Evolutionary conservation across 2,329 filamentous ascomycete species (phyloP).

Genomic region (Cytospora paraplurivora): DNA sequence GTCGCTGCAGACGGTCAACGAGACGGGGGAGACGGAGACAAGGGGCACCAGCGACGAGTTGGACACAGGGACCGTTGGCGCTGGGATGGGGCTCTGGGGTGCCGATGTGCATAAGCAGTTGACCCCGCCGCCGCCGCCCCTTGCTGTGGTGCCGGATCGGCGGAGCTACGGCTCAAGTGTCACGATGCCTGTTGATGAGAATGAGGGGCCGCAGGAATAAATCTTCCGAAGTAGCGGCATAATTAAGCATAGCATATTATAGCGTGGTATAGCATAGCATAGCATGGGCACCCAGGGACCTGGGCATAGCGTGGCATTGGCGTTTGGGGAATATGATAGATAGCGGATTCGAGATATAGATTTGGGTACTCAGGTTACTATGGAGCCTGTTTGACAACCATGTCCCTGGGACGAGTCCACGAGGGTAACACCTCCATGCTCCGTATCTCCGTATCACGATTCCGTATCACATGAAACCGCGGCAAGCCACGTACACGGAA

Average conservation of each 20-base stretch:
- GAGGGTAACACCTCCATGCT: background rate
- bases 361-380: background rate
- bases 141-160: background rate
- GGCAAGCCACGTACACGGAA: too few relatives aligned
- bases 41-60: slow-evolving; percentile 4
- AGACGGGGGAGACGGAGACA: slow-evolving; percentile 16
- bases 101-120: slow-evolving; percentile 1
- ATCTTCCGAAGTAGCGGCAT: background rate
- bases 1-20: slow-evolving; percentile 22
- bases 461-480: too few relatives aligned
- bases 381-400: background rate
- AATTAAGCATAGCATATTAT: background rate
- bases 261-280: too few relatives aligned
- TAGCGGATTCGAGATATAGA: background rate
- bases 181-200: slow-evolving; percentile 18
- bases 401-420: background rate
- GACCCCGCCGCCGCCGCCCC: background rate
- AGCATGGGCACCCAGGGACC: too few relatives aligned
- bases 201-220: slow-evolving; percentile 17
- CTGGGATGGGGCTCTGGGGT: background rate
- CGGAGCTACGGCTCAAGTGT: slow-evolving; percentile 19
- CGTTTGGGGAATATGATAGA: background rate
- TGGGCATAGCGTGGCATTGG: background rate
- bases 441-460: background rate
- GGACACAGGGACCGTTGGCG: slow-evolving; percentile 3